A percentile compares a stretch with the other conserved stretches of the same genome.
These are phyloP conservation scores for Leccinellum luteum DNA, from an alignment of 768 basidiomycete species.

Conservation along the genomic window DNA sequence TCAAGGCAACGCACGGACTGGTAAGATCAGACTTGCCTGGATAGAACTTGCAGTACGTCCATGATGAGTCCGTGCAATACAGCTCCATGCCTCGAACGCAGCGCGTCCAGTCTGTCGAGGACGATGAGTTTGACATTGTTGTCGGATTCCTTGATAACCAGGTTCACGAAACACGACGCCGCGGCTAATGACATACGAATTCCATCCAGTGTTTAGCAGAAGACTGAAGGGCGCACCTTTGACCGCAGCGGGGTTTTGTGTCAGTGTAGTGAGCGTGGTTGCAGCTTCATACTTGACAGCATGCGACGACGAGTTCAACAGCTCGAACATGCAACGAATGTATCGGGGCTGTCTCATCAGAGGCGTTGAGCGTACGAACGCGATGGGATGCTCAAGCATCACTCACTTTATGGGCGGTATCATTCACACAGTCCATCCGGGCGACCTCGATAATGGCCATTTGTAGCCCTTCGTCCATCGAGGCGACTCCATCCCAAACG, in stretches of 20 bases:
- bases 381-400: not conserved
- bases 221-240: slow-evolving; percentile 58
- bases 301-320: slow-evolving; percentile 84
- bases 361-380: slow-evolving; percentile 4
- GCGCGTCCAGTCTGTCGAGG: slow-evolving; percentile 80
- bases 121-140: slow-evolving; percentile 99
- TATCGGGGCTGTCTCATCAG: slow-evolving; percentile 68
- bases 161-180: slow-evolving; percentile 81
- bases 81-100: slow-evolving; percentile 83
- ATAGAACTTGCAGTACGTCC: slow-evolving; percentile 90
- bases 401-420: slow-evolving; percentile 78
- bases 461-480: slow-evolving; percentile 90
- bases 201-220: not conserved
- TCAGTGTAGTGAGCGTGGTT: slow-evolving; percentile 88
- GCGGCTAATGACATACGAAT: slow-evolving; percentile 55
- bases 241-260: slow-evolving; percentile 93
- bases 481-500: slow-evolving; percentile 78
- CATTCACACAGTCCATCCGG: slow-evolving; percentile 81
- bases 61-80: slow-evolving; percentile 90
- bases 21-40: slow-evolving; percentile 48
- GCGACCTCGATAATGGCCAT: slow-evolving; percentile 96
- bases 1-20: not conserved
- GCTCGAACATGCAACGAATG: slow-evolving; percentile 90
- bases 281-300: slow-evolving; percentile 98
- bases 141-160: slow-evolving; percentile 93